Percentiles rank a stretch among this genome's conserved stretches.
Conservation (phyloP, 164 flowering plant genomes). For the Cinnamomum micranthum region DNA sequence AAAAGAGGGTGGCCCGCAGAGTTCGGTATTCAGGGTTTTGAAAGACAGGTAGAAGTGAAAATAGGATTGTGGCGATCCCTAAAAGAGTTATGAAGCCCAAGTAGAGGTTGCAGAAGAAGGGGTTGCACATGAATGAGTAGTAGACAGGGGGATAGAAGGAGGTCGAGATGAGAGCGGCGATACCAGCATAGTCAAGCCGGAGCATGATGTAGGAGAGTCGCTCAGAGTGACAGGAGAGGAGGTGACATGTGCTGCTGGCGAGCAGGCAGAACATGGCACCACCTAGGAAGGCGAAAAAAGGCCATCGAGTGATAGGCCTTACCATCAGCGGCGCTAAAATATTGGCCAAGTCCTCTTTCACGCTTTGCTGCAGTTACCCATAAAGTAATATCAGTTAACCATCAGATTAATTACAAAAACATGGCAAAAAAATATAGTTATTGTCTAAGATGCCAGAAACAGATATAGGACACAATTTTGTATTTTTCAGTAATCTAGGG, state of each 20-base stretch:
- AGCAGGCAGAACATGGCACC: conserved; percentile 98
- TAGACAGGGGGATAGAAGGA: conserved; percentile 95
- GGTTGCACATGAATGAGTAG: conserved; percentile 97
- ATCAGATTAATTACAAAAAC: no score
- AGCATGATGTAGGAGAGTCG: conserved; percentile 89
- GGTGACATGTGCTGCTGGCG: conserved; percentile 94
- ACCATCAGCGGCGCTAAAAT: conserved; percentile 63
- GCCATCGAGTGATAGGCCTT: conserved; percentile 92
- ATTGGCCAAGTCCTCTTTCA: conserved; percentile 73
- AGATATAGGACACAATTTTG: no score
- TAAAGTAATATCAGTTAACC: background rate
- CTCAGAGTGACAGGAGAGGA: conserved; percentile 82
- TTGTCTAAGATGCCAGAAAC: no score
- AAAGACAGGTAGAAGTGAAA: conserved; percentile 79
- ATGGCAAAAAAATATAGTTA: no score
- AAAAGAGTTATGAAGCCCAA: conserved; percentile 80
- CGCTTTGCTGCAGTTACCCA: conserved; percentile 43
- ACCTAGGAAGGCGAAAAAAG: conserved; percentile 85
- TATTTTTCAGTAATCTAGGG: no score
- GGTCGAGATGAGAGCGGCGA: conserved; percentile 84
- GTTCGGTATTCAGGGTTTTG: conserved; percentile 74
- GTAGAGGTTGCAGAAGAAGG: conserved; percentile 83
- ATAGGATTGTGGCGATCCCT: conserved; percentile 60
- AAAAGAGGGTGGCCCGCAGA: conserved; percentile 68
- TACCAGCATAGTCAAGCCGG: conserved; percentile 91